phyloP scores from a whole-genome alignment of 768 basidiomycete species.

The Artomyces pyxidatus region DNA sequence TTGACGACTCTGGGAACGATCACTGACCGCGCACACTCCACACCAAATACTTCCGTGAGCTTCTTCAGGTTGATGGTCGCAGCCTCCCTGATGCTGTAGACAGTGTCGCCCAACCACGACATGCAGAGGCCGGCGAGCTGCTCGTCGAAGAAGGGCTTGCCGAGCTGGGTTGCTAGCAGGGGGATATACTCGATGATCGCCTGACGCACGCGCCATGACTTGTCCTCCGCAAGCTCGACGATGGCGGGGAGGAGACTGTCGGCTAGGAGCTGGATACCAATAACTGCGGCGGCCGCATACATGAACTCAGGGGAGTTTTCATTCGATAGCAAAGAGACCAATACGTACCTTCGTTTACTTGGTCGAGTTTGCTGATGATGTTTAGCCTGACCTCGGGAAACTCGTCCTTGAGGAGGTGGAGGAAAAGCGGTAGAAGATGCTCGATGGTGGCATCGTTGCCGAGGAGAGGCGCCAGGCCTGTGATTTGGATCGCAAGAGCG shows the following conservation, averaged over 20 bases:
- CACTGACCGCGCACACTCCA: constrained; percentile 90
- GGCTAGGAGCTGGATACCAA: constrained; percentile 90
- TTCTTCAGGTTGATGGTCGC: constrained; percentile 96
- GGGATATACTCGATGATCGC: constrained; percentile 99
- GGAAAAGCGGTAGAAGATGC: constrained; percentile 92
- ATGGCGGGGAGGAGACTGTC: constrained; percentile 96
- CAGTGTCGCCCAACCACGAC: constrained; percentile 98
- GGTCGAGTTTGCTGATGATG: constrained; percentile 97
- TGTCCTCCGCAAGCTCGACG: constrained; percentile 96
- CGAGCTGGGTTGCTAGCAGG: constrained; percentile 96
- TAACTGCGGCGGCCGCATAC: too few relatives aligned
- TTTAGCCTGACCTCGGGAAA: constrained; percentile 97
- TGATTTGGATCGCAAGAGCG: constrained; percentile 92
- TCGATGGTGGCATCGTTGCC: constrained; percentile 93
- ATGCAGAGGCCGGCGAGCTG: constrained; percentile 95
- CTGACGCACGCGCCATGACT: constrained; percentile 98
- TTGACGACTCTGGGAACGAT: constrained; percentile 96
- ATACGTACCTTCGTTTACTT: constrained; percentile 77
- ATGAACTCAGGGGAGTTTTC: not conserved
- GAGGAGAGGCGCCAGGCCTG: constrained; percentile 89
- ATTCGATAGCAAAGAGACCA: not conserved
- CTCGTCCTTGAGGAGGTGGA: constrained; percentile 95
- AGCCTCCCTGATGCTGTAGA: constrained; percentile 97
- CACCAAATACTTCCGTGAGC: constrained; percentile 95
- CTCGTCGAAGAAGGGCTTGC: constrained; percentile 95